A percentile compares a stretch with the other conserved stretches of the same genome.
Evolutionary conservation across 495 filamentous ascomycete species (phyloP).

Genomic region (Hypoxylon perforatum): DNA sequence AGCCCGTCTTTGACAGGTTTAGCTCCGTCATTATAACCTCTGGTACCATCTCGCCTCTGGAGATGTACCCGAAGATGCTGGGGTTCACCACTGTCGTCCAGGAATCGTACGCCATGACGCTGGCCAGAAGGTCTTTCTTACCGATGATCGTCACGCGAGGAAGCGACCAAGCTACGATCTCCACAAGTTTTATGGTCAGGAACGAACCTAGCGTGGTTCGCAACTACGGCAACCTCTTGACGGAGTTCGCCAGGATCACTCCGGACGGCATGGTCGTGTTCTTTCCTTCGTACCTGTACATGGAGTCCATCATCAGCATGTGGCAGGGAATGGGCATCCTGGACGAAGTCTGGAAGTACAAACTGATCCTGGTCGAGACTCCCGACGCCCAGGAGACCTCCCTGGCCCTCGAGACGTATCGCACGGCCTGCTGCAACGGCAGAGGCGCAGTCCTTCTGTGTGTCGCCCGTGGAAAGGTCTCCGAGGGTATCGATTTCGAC

Average conservation of each 20-base stretch:
- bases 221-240: slow-evolving; percentile 92
- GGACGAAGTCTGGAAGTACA: slow-evolving; percentile 99
- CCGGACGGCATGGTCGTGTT: slow-evolving; percentile 98
- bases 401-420: slow-evolving; percentile 94
- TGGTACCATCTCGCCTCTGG: slow-evolving; percentile 93
- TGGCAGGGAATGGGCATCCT: slow-evolving; percentile 99
- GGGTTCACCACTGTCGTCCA: slow-evolving; percentile 91
- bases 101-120: slow-evolving; percentile 96
- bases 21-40: slow-evolving; percentile 98
- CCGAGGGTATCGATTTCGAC: slow-evolving; percentile 98
- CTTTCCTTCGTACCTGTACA: slow-evolving; percentile 98
- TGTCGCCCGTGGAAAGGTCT: slow-evolving; percentile 96
- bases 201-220: slow-evolving; percentile 94
- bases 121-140: slow-evolving; percentile 93
- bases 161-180: slow-evolving; percentile 90
- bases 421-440: slow-evolving; percentile 96
- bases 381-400: slow-evolving; percentile 97
- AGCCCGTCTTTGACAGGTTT: slow-evolving; percentile 97
- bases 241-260: slow-evolving; percentile 93
- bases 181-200: slow-evolving; percentile 90
- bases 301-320: slow-evolving; percentile 98
- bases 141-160: slow-evolving; percentile 98
- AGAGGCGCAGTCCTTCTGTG: slow-evolving; percentile 92
- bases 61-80: slow-evolving; percentile 99
- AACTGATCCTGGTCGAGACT: slow-evolving; percentile 97